A percentile compares a stretch with the other conserved stretches of the same genome.
phyloP scores from a whole-genome alignment of 1,284 basidiomycete genomes.

The Ustilago bromivora region DNA sequence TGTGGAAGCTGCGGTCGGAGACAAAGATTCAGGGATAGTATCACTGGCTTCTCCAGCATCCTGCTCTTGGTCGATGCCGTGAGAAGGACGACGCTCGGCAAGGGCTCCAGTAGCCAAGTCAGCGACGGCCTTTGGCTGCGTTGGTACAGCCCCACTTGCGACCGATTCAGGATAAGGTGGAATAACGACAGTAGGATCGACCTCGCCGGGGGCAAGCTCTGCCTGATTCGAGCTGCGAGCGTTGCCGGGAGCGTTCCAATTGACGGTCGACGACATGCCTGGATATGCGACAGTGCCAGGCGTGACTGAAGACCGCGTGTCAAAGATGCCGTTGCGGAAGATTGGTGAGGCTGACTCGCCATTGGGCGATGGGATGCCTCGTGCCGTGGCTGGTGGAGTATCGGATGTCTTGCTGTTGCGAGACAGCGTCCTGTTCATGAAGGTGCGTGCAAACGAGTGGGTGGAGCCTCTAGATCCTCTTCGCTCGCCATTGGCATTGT shows the following conservation, averaged over 20 bases:
- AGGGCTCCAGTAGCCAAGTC: conserved; percentile 17
- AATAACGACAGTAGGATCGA: conserved; percentile 21
- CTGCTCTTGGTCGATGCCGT: conserved; percentile 58
- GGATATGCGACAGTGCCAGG: conserved; percentile 18
- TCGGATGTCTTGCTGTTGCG: conserved; percentile 32
- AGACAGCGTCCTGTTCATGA: conserved; percentile 39
- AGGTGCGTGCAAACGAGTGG: conserved; percentile 30
- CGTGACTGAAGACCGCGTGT: conserved; percentile 1
- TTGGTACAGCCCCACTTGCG: conserved; percentile 3
- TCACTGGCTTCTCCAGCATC: conserved; percentile 34
- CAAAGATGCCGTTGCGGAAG: conserved; percentile 41
- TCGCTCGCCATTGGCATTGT: conserved; percentile 23
- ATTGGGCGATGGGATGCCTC: not conserved
- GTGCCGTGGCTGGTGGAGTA: conserved; percentile 3
- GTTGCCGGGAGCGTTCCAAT: conserved; percentile 25
- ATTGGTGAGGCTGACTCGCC: conserved; percentile 13
- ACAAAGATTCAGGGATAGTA: conserved; percentile 20
- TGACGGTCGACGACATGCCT: conserved; percentile 42
- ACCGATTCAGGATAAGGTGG: conserved; percentile 32
- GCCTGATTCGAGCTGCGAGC: not conserved
- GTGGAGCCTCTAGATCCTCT: conserved; percentile 22
- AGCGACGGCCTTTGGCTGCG: conserved; percentile 14
- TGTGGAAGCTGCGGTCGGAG: not conserved
- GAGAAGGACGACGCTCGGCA: conserved; percentile 32
- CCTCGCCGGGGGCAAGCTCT: conserved; percentile 28